These are phyloP conservation scores for Cladosporium sp. DNA, from an alignment of 2,329 filamentous ascomycete genomes.

Conservation along the genomic window DNA sequence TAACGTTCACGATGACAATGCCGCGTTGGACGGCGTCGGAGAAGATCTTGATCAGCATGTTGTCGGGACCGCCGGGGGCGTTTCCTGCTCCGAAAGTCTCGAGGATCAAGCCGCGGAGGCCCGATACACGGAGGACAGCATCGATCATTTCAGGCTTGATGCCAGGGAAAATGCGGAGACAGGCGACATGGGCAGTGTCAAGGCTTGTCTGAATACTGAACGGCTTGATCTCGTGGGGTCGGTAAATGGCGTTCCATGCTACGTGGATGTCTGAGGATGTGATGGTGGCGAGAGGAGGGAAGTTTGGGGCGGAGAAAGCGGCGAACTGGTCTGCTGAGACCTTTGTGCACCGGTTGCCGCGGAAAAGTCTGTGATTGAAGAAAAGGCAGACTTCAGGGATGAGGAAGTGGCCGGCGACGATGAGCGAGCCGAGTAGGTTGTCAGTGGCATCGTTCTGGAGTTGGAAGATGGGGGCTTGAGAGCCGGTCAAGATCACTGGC, in stretches of 20 bases:
- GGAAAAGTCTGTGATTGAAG: slow-evolving; percentile 88
- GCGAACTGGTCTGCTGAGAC: slow-evolving; percentile 83
- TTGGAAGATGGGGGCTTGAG: slow-evolving; percentile 78
- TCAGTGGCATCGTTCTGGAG: slow-evolving; percentile 90
- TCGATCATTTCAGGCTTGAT: slow-evolving; percentile 90
- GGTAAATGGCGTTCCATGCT: slow-evolving; percentile 74
- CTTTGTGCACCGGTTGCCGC: slow-evolving; percentile 86
- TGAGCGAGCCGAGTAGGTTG: slow-evolving; percentile 83
- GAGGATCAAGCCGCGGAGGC: slow-evolving; percentile 77
- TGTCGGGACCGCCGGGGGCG: slow-evolving; percentile 78
- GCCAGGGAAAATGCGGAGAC: slow-evolving; percentile 85
- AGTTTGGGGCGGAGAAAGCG: slow-evolving; percentile 87
- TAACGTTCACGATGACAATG: slow-evolving; percentile 86
- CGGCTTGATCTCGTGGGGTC: slow-evolving; percentile 59
- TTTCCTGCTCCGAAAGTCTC: slow-evolving; percentile 95
- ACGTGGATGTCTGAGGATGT: slow-evolving; percentile 64
- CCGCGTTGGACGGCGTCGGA: slow-evolving; percentile 75
- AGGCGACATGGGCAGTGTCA: slow-evolving; percentile 86
- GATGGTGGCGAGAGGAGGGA: slow-evolving; percentile 76
- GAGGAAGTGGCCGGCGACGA: slow-evolving; percentile 88
- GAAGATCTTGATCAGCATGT: slow-evolving; percentile 76
- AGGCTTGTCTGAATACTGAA: slow-evolving; percentile 59
- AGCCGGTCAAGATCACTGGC: slow-evolving; percentile 78
- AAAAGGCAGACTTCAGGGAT: slow-evolving; percentile 92
- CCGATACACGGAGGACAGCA: slow-evolving; percentile 74